phyloP scores from a whole-genome alignment of 2,329 filamentous ascomycete species.

The Epichloe uncinata region DNA sequence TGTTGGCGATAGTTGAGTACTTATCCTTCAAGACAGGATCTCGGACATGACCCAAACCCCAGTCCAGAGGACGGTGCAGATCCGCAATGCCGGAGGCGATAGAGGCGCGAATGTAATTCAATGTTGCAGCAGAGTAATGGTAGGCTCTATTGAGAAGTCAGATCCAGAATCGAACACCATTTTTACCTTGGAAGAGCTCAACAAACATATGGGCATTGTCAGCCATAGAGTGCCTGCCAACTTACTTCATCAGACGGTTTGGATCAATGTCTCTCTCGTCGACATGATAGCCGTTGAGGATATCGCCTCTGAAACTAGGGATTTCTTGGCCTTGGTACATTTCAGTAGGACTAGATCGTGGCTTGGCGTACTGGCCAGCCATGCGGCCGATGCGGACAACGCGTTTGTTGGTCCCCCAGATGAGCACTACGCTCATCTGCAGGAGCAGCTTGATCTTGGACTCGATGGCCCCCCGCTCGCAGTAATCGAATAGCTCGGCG shows the following conservation, averaged over 20 bases:
- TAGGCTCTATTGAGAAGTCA: constrained; percentile 51
- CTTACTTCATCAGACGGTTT: constrained; percentile 58
- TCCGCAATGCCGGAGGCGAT: constrained; percentile 84
- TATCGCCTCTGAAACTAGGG: constrained; percentile 87
- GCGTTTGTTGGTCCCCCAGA: constrained; percentile 70
- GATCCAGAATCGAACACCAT: background rate
- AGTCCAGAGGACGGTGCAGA: constrained; percentile 84
- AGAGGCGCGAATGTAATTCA: constrained; percentile 83
- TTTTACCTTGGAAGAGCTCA: background rate
- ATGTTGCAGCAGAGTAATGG: constrained; percentile 85
- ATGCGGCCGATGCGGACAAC: constrained; percentile 92
- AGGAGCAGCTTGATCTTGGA: constrained; percentile 92
- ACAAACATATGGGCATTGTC: too few species aligned
- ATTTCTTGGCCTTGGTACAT: constrained; percentile 66
- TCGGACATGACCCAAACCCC: constrained; percentile 82
- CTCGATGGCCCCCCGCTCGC: constrained; percentile 74
- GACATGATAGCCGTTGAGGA: constrained; percentile 75
- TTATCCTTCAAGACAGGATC: constrained; percentile 73
- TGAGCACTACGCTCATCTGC: constrained; percentile 92
- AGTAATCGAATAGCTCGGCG: constrained; percentile 95
- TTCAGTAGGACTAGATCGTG: constrained; percentile 79
- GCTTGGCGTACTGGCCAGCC: constrained; percentile 96
- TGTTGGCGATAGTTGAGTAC: constrained; percentile 72
- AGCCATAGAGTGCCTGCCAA: background rate
- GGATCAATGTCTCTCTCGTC: constrained; percentile 74